Evolutionary conservation across 1,284 basidiomycete genomes (phyloP), one percentile per base, ranked within the genome.

Genomic region (Fomes fomentarius): DNA sequence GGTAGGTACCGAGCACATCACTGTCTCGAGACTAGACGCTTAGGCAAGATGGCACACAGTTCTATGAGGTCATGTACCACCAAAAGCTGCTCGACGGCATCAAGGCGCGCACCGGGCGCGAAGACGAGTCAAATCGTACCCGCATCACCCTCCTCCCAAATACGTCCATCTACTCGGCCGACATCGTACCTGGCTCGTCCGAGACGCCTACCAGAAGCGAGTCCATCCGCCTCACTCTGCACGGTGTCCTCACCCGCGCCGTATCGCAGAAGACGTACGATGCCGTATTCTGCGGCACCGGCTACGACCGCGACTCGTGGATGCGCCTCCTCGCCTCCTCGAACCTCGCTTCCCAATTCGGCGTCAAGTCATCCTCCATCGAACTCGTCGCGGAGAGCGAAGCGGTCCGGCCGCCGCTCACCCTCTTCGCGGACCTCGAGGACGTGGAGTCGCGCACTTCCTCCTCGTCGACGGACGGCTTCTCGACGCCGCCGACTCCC

Each of bases 11-110:
- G 24, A 35, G 19, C 43, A 50, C 24, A 8, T 6, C 8, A 35
- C 19, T n/a, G 26, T 17, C 5, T 40, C 38, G 34, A 45, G 15
- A 5, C 5, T 25, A 15, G 19, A 19, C 12, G 25, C 58, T 57
- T 17, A 57, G 33, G 1, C n/a, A 2, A 11, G 21, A 7, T 15
- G 2, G 1, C 10, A 21, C 34, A 19, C 51, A 82, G 79, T 58
- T 85, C 19, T 81, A 82, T 60, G 80, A 82, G 56, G 66, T 78
- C 22, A 73, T 83, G 47, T 85, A 85, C 60, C 77, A 77, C 47
- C 82, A 85, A 61, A 75, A 75, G 62, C 67, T 85, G 19, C 76
- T 81, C 10, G 71, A 76, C 24, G 73, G 61, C 31, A 76, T 81
- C 51, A 69, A 72, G 31, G 58, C 58, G 11, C 75, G 78, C 40